Evolutionary conservation across 805 yeast species (phyloP).

Genomic region (Suhomyces tanzawaensis): DNA sequence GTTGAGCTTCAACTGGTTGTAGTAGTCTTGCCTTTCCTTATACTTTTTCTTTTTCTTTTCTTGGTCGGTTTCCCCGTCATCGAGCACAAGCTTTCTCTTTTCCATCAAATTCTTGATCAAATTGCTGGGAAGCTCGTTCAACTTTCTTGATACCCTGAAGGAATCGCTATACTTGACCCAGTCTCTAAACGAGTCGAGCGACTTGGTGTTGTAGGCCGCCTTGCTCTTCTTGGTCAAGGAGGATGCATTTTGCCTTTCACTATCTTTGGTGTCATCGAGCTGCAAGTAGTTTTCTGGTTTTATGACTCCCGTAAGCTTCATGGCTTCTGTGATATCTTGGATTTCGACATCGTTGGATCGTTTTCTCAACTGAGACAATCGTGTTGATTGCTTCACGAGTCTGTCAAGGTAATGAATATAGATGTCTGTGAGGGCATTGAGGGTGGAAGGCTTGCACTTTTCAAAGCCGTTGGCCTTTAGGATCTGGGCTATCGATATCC

Average conservation of each 20-base stretch:
- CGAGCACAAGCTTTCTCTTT: conserved; percentile 36
- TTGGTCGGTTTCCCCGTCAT: conserved; percentile 33
- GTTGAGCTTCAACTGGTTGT: conserved; percentile 34
- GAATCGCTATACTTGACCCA: conserved; percentile 35
- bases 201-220: conserved; percentile 32
- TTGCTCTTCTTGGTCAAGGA: conserved; percentile 14
- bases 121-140: conserved; percentile 30
- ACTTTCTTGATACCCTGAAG: conserved; percentile 18
- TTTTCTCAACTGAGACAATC: conserved; percentile 45
- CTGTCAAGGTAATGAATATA: conserved; percentile 61
- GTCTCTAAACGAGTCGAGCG: conserved; percentile 34
- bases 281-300: conserved; percentile 58
- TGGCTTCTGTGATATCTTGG: conserved; percentile 71
- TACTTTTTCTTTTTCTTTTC: conserved; percentile 33
- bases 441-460: conserved; percentile 63
- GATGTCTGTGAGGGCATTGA: conserved; percentile 77
- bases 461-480: conserved; percentile 84
- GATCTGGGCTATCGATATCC: conserved; percentile 49
- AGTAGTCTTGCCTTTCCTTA: conserved; percentile 39
- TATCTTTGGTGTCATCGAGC: conserved; percentile 29
- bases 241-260: conserved; percentile 12
- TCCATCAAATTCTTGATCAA: conserved; percentile 35
- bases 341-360: conserved; percentile 44
- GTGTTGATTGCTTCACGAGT: conserved; percentile 48
- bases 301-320: conserved; percentile 60